phyloP scores from a whole-genome alignment of 2,329 filamentous ascomycete genomes.

The Ophiocordyceps camponoti-saundersi region DNA sequence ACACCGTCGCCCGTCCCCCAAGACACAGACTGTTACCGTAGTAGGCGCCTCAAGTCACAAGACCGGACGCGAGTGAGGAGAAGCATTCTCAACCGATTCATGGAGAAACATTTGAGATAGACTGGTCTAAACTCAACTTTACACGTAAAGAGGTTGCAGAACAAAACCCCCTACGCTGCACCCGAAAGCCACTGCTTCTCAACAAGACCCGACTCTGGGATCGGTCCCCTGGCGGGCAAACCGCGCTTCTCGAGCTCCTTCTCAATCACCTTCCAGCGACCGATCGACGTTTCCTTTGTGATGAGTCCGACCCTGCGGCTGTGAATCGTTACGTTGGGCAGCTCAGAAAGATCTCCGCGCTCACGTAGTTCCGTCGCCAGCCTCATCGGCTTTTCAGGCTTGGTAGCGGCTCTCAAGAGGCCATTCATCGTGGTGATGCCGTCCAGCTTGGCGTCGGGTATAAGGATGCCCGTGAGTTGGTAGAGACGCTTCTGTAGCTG shows the following conservation, averaged over 20 bases:
- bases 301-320: constrained; percentile 48
- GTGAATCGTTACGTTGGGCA: constrained; percentile 57
- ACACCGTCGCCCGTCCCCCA: too few species aligned
- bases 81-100: not conserved
- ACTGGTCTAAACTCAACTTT: not conserved
- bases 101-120: not conserved
- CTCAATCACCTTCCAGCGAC: constrained; percentile 67
- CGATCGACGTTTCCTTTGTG: constrained; percentile 53
- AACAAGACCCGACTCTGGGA: constrained; percentile 19
- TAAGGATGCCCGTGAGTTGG: constrained; percentile 61
- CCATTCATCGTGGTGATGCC: constrained; percentile 34
- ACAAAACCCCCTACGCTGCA: not conserved
- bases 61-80: not conserved
- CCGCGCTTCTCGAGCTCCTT: constrained; percentile 46
- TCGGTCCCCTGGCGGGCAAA: constrained; percentile 37
- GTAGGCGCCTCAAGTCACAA: too few species aligned
- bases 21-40: too few species aligned
- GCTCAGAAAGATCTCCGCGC: constrained; percentile 24
- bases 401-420: constrained; percentile 35
- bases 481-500: constrained; percentile 68
- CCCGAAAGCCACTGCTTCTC: constrained; percentile 23
- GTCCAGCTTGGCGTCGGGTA: constrained; percentile 54
- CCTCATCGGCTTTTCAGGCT: constrained; percentile 39
- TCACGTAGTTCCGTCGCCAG: constrained; percentile 42
- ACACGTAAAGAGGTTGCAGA: not conserved